Conservation (phyloP, 352 stramenopile genomes). For the Globisporangium parvum region DNA sequence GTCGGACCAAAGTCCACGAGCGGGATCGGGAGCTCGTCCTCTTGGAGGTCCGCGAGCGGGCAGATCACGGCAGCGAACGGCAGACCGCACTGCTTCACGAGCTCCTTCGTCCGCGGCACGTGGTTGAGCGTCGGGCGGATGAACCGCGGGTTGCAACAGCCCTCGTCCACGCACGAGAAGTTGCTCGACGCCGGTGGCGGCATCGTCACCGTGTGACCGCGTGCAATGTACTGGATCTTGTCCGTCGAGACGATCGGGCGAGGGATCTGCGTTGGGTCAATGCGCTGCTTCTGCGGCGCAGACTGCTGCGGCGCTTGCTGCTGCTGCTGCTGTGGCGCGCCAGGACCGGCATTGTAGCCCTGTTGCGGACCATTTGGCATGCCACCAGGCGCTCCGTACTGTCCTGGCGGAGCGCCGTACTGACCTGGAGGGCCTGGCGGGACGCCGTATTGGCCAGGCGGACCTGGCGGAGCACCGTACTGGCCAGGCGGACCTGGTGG, state of each 20-base stretch:
- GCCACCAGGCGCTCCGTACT: conserved; percentile 10
- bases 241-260: conserved; percentile 66
- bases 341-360: conserved; percentile 11
- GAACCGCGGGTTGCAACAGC: conserved; percentile 85
- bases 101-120: conserved; percentile 62
- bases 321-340: conserved; percentile 15
- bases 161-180: conserved; percentile 81
- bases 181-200: conserved; percentile 67
- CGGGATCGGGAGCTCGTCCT: conserved; percentile 77
- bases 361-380: conserved; percentile 10
- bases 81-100: conserved; percentile 72
- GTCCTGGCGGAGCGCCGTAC: conserved; percentile 8
- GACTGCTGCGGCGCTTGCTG: conserved; percentile 28
- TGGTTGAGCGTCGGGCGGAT: conserved; percentile 86
- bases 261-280: conserved; percentile 86
- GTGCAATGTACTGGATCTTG: conserved; percentile 67
- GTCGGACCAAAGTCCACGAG: conserved; percentile 82
- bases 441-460: conserved; percentile 9
- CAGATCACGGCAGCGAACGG: conserved; percentile 80
- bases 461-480: conserved; percentile 12
- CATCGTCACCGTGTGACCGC: conserved; percentile 80
- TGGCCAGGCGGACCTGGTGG: conserved; percentile 2
- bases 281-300: conserved; percentile 64
- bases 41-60: conserved; percentile 72
- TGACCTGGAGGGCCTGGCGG: conserved; percentile 10